Percentiles rank a stretch among this genome's conserved stretches.
Evolutionary conservation across 805 yeast genomes (phyloP).

Genomic region (Babjeviella inositovora): DNA sequence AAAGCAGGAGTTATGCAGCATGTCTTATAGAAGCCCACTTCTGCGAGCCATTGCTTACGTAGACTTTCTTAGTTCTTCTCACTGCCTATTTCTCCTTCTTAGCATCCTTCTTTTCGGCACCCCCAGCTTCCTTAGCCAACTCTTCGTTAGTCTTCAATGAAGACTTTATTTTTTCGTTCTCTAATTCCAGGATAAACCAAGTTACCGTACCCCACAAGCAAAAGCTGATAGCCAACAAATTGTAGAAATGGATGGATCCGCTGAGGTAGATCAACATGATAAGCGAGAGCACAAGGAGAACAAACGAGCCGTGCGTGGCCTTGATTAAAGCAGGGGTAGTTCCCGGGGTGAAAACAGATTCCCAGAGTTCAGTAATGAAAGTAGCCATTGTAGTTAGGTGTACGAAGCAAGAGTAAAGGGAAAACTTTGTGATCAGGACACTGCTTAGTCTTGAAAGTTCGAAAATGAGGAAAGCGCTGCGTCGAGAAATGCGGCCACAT

Average conservation of each 20-base stretch:
- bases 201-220: constrained; percentile 68
- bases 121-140: constrained; percentile 11
- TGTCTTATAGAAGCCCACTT: too few species aligned
- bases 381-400: constrained; percentile 11
- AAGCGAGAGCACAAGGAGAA: constrained; percentile 41
- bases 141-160: constrained; percentile 25
- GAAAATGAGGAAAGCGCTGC: too few species aligned
- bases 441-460: too few species aligned
- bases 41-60: too few species aligned
- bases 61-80: too few species aligned
- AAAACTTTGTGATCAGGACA: too few species aligned
- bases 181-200: constrained; percentile 75
- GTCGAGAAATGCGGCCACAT: too few species aligned
- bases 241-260: constrained; percentile 50
- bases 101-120: constrained; percentile 3
- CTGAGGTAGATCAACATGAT: constrained; percentile 41
- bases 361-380: constrained; percentile 65
- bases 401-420: too few species aligned
- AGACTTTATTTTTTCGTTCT: constrained; percentile 19
- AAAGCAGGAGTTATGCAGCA: too few species aligned
- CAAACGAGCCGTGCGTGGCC: constrained; percentile 81
- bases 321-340: constrained; percentile 75
- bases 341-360: constrained; percentile 85
- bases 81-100: constrained; percentile 5
- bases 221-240: constrained; percentile 25